Conservation (phyloP, 768 basidiomycete genomes). For the Chalciporus piperatus region DNA sequence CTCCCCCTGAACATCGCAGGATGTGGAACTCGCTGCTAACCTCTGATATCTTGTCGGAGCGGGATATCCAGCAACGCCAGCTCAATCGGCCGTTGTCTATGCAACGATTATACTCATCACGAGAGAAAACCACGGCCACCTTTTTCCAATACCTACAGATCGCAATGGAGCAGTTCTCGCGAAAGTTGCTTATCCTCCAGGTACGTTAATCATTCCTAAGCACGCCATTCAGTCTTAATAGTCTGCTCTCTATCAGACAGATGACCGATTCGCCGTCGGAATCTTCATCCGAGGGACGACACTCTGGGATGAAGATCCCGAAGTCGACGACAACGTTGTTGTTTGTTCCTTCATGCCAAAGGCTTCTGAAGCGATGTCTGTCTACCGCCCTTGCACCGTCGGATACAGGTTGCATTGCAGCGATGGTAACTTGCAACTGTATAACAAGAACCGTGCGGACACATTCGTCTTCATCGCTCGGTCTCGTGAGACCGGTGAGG, state of each 20-base stretch:
- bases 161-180: slow-evolving; percentile 53
- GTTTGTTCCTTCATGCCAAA: slow-evolving; percentile 61
- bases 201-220: slow-evolving; percentile 29
- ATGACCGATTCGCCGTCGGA: slow-evolving; percentile 58
- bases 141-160: slow-evolving; percentile 63
- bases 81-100: slow-evolving; percentile 53
- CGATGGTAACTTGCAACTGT: slow-evolving; percentile 57
- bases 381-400: slow-evolving; percentile 46
- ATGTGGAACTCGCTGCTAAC: slow-evolving; percentile 65
- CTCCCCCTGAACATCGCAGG: slow-evolving; percentile 41
- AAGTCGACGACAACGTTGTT: slow-evolving; percentile 56
- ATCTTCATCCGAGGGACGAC: slow-evolving; percentile 63
- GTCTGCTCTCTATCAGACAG: slow-evolving; percentile 39
- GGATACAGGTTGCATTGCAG: slow-evolving; percentile 58
- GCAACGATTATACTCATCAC: slow-evolving; percentile 61
- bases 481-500: slow-evolving; percentile 41
- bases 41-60: slow-evolving; percentile 53
- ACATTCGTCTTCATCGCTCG: slow-evolving; percentile 60
- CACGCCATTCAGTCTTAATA: neutral
- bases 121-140: slow-evolving; percentile 45
- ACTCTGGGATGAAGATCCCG: slow-evolving; percentile 56
- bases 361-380: slow-evolving; percentile 45
- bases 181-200: slow-evolving; percentile 58
- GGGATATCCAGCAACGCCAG: slow-evolving; percentile 50
- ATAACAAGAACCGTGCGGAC: slow-evolving; percentile 47